Base-by-base conservation (phyloP, 1,139 yeast genomes). In the Schizosaccharomyces versatilis region DNA sequence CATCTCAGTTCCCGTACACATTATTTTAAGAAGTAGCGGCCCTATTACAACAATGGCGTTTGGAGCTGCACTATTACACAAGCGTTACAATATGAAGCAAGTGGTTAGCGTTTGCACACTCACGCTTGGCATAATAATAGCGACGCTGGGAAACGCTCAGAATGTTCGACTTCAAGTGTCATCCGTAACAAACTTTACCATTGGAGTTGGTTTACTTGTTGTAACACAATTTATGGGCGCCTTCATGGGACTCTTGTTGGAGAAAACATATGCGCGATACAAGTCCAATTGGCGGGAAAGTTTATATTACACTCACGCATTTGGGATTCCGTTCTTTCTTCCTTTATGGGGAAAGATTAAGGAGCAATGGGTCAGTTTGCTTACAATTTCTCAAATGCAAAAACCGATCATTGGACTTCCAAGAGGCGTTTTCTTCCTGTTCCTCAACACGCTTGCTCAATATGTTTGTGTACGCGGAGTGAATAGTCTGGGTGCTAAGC, bases 381-480 rank as follows among this genome's bases (percentile, higher is more conserved):
- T 58, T 32, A 54, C 51, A 12, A 47, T 51, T 14, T 12, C 38
- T 2, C 36, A 19, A 7, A 14, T 53, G 7, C 36, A 47, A 39
- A 24, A 39, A 12, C 38, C 12, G 17, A 12, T 38, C 17, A 54
- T 53, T 36, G 49, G 32, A 7, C 41, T 57, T 2, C 62, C 62
- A 9, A 59, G 53, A 56, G 66, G 60, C 59, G 56, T 70, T 10
- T 53, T 66, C 19, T 69, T 64, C 55, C 64, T 71, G 51, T 42
- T 62, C 2, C 59, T 71, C 17, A 81, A 81, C 62, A 74, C 75
- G n/a, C 52, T 71, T 0, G 76, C 86, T 0, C 93, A 82, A 64
- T 74, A 75, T 60, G 55, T 77, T 3, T 82, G 93, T 63, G 77
- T 80, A 1, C 68, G 76, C 14, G 86, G 88, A 2, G 88, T 81